Conservation (phyloP, 2,329 filamentous ascomycete genomes). For the Neospermospora avenae region DNA sequence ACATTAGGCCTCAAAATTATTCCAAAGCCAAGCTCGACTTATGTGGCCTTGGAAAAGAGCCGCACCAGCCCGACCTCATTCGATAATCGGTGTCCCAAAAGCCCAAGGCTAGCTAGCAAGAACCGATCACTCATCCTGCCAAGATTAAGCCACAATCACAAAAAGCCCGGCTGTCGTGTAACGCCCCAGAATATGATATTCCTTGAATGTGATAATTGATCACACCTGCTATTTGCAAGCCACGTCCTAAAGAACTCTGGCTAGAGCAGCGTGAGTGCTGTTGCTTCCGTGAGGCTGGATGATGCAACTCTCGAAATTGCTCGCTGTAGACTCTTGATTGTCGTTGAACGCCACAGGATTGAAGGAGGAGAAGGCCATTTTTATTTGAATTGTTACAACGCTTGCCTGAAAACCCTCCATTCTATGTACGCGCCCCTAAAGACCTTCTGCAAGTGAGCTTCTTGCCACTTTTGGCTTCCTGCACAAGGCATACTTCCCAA, state of each 20-base stretch:
- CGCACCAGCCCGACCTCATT: not conserved
- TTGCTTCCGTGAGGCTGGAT: too few species aligned
- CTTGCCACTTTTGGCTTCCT: not conserved
- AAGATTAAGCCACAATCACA: not conserved
- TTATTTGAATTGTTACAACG: too few species aligned
- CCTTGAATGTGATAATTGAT: too few species aligned
- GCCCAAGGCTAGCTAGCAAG: not conserved
- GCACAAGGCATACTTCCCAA: not conserved
- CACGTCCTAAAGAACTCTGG: too few species aligned
- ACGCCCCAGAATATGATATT: not conserved
- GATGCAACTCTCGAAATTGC: too few species aligned
- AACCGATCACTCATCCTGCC: not conserved
- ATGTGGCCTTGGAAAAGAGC: not conserved
- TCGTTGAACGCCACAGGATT: too few species aligned
- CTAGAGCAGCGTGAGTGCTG: too few species aligned
- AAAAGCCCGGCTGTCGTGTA: not conserved
- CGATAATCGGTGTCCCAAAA: not conserved
- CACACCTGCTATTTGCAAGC: too few species aligned
- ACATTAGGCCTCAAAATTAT: not conserved
- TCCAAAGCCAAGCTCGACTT: not conserved
- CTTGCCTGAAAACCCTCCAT: too few species aligned
- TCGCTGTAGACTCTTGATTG: too few species aligned
- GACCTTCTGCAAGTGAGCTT: constrained; percentile 2
- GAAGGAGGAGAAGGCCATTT: too few species aligned
- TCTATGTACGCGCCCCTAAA: too few species aligned